Evolutionary conservation across 2,329 filamentous ascomycete species (phyloP), one percentile per base, ranked within the genome.

Genomic region (Fusarium camptoceras): DNA sequence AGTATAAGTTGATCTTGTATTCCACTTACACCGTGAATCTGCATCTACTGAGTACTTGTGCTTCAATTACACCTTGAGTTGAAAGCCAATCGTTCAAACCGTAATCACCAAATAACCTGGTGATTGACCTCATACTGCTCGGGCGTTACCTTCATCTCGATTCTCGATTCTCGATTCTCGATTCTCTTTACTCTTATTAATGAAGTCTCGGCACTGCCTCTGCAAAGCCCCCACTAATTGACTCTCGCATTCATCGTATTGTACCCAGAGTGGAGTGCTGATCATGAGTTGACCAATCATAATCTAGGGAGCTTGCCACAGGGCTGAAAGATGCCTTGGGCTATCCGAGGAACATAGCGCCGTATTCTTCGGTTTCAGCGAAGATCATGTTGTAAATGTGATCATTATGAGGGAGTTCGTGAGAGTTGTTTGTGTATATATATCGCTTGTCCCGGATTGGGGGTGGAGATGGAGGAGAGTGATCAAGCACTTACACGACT

Each of bases 231-330:
- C 60, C 61, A 44, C 60, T 72, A 34, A 64, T 73, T 69, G 65
- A 56, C 57, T 71, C 68, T 77, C 75, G 76, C 74, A 71, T 76
- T 76, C 74, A 55, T 78, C 76, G 76, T 78, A 76, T 78, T 75
- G 55, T 55, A 43, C 59, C 25, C 39, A 8, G 3, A 22, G 63
- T 63, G 71, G 73, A 50, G 41, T 31, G 12, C 22, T 28, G 43
- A 66, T 62, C 44, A 41, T 2, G 1, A 18, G 14, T 41, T 14
- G 30, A 25, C 73, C 71, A 75, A 75, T 72, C 44, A 64, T 24
- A 11, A 14, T 6, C 16, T 8, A 11, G 24, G 41, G 18, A 28
- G 28, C 18, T 44, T 15, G 24, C 6, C 46, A 53, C 42, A 71
- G 59, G 64, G 59, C 68, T 71, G 68, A 65, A 65, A 12, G 48